Evolutionary conservation across 129 eudicot genomes (phyloP), one percentile per base, ranked within the genome.

Genomic region (Ambrosia trifida): DNA sequence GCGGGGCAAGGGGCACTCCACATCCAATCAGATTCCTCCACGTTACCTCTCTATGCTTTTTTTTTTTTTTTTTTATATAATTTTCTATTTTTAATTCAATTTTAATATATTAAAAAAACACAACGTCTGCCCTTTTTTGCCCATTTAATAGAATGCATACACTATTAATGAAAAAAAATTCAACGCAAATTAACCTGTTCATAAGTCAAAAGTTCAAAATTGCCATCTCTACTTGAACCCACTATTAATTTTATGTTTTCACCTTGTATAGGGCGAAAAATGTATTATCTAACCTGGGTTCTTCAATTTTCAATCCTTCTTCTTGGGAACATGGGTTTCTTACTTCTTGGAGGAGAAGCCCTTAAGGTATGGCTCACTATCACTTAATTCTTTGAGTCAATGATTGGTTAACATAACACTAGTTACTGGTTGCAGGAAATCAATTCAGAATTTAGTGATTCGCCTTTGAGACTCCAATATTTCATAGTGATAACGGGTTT

Each of bases 281-380:
- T 85, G 84, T 82, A 70, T 47, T 79, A 79, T 44, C 2, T 52
- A 64, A 82, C 89, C 11, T 85, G 86, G 86, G 68, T 82, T 54
- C 75, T 78, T 57, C 89, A 85, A 49, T 85, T 79, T 76, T 71
- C 53, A 64, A 79, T 74, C 77, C 74, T 85, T 50, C 56, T 82
- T 70, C 81, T 82, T 60, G 82, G 78, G 45, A 85, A 85, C 50
- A 85, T 85, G 86, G 89, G 86, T 4, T 85, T 81, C 75, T 71
- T 81, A 73, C 84, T 81, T 67, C 89, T 81, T 60, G 89, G 89
- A 19, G 89, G 86, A 46, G 78, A 65, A 56, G 86, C 86, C 43
- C 74, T 85, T 32, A 85, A 85, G 89, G 89, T 85, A 70, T 6
- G 5, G 30, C 66, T 41, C 50, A 32, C 54, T 43, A 44, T 49